Evolutionary conservation across 352 stramenopile species (phyloP).

Genomic region (Phytophthora tentaculata): DNA sequence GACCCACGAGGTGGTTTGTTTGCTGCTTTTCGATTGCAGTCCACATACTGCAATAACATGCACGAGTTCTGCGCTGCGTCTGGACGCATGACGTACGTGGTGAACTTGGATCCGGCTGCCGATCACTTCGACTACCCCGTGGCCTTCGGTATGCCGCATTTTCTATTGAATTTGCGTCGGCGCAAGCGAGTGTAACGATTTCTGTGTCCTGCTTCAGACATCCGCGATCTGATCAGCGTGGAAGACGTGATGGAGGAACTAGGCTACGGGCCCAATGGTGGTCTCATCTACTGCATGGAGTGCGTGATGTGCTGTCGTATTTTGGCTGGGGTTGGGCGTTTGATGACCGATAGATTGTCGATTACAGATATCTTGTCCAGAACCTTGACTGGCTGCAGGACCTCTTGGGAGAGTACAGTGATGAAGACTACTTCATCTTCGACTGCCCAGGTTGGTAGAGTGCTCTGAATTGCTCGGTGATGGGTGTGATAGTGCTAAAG

Average conservation of each 20-base stretch:
- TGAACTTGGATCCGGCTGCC: constrained; percentile 97
- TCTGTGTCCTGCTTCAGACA: constrained; percentile 61
- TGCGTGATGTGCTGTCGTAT: constrained; percentile 58
- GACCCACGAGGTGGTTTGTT: constrained; percentile 15
- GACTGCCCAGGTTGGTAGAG: constrained; percentile 94
- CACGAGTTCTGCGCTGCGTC: constrained; percentile 91
- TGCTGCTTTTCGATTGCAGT: constrained; percentile 50
- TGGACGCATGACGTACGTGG: constrained; percentile 91
- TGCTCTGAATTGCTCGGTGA: not conserved
- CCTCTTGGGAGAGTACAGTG: constrained; percentile 89
- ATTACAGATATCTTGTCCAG: constrained; percentile 83
- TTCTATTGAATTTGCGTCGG: constrained; percentile 15
- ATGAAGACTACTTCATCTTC: constrained; percentile 98
- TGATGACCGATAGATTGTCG: constrained; percentile 12
- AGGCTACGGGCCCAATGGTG: constrained; percentile 97
- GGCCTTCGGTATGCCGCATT: constrained; percentile 73
- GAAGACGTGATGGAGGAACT: constrained; percentile 98
- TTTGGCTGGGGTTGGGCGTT: not conserved
- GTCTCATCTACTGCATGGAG: constrained; percentile 99
- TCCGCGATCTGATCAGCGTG: constrained; percentile 95
- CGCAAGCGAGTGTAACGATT: constrained; percentile 17
- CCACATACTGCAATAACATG: constrained; percentile 94
- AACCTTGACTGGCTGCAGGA: constrained; percentile 97
- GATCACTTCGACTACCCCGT: constrained; percentile 91
- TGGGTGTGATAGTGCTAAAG: constrained; percentile 7